Base-by-base conservation (phyloP, 768 basidiomycete genomes). In the Rhodotorula kratochvilovae region DNA sequence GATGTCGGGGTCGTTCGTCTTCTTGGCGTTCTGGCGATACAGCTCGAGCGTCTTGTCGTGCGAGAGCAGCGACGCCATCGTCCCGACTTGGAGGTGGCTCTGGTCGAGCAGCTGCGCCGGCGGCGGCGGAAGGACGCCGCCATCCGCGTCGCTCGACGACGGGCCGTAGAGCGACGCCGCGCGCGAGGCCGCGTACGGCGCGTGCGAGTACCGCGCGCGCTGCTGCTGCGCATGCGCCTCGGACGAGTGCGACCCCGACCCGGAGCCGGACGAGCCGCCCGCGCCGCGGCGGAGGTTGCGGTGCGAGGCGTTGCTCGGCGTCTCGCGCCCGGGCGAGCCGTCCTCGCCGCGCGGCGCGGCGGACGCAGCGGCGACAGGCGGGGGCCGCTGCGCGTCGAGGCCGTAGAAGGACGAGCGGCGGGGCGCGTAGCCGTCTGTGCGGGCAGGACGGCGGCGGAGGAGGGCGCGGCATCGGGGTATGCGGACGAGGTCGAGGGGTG, bases 1-100 rank as follows among this genome's bases (percentile, higher is more conserved):
- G 66, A 97, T 83, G 78, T 97, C 92, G 0, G 95, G 94, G 80
- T 98, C 92, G 82, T 96, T 92, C 0, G 94, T 96, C 83, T 98
- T 98, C 83, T 95, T 96, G 43, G 95, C 96, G 81, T 99, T 99
- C 55, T 89, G 87, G 58, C 96, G 90, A 83, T 99, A 99, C 72
- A 96, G 87, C 81, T 97, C 93, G 70, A 99, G 87, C 4, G 96
- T 98, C 68, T 90, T 90, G 81, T 94, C 92, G 80, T 97, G 90
- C 1, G 92, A 93, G 75, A 97, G 88, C 21, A 98, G 86, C 12
- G 92, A 87, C 7, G 94, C 96, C 76, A 92, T 88, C 58, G 90
- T 90, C 43, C 96, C 96, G 31, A 74, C 73, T 21, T 63, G 67
- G 13, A 79, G 72, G 59, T 79, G 78, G 21, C 76, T 75, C 36